Evolutionary conservation across 495 filamentous ascomycete species (phyloP).

Genomic region (Cryomyces minteri): DNA sequence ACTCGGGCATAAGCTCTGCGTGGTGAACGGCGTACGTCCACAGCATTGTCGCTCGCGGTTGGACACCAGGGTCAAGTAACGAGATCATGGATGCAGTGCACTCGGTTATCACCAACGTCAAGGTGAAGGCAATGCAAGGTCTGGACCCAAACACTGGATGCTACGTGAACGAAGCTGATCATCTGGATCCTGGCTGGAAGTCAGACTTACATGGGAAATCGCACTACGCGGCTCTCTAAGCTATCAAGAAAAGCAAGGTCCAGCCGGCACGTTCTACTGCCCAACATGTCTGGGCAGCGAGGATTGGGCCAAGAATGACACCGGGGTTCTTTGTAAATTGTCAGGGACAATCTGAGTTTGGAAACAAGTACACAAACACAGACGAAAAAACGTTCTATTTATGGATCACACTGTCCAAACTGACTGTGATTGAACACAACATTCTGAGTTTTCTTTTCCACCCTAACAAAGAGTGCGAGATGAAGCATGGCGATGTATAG

Average conservation of each 20-base stretch:
- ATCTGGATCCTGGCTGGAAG: not conserved
- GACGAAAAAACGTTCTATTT: no score
- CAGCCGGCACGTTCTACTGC: not conserved
- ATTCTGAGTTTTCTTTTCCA: no score
- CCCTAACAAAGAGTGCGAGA: no score
- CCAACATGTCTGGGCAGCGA: not conserved
- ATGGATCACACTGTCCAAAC: no score
- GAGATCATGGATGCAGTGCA: slow-evolving; percentile 22
- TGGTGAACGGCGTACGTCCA: slow-evolving; percentile 26
- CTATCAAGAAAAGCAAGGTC: not conserved
- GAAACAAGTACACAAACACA: no score
- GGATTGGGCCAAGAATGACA: not conserved
- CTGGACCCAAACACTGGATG: not conserved
- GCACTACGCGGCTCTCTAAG: not conserved
- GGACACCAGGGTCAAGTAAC: slow-evolving; percentile 21
- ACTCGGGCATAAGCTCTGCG: slow-evolving; percentile 24
- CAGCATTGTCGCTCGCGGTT: slow-evolving; percentile 20
- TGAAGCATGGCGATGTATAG: no score
- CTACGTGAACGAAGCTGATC: not conserved
- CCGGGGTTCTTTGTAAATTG: not conserved
- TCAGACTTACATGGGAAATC: not conserved
- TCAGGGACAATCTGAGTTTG: no score
- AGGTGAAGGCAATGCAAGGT: slow-evolving; percentile 23
- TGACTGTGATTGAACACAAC: no score
- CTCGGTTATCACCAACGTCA: slow-evolving; percentile 30